Evolutionary conservation across 441 rosid genomes (phyloP).

Genomic region (Gossypium trilobum): DNA sequence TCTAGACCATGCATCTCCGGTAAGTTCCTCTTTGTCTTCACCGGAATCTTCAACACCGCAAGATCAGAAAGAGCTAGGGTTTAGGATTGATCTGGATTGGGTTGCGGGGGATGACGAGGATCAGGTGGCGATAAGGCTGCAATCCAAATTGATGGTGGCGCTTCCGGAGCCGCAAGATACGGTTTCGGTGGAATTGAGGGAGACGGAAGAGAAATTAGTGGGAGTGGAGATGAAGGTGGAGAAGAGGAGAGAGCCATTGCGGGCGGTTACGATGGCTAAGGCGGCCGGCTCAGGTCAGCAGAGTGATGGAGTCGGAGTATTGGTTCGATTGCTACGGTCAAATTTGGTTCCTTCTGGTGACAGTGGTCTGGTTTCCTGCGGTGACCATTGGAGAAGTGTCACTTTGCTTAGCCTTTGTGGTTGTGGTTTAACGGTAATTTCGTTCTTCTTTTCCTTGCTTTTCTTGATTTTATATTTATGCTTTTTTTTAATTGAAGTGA

Average conservation of each 20-base stretch:
- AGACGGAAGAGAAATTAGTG: conserved; percentile 30
- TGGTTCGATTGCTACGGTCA: conserved; percentile 59
- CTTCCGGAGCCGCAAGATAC: conserved; percentile 74
- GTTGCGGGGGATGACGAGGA: conserved; percentile 84
- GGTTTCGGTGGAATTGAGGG: conserved; percentile 50
- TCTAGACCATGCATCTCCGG: conserved; percentile 36
- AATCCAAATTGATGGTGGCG: conserved; percentile 90
- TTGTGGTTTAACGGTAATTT: conserved; percentile 58
- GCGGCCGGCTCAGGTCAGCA: conserved; percentile 71
- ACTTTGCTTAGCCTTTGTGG: conserved; percentile 62
- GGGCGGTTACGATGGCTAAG: conserved; percentile 60
- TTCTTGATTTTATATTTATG: neutral
- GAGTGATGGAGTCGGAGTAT: conserved; percentile 66
- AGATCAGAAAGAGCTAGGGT: conserved; percentile 62
- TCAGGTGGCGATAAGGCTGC: conserved; percentile 67
- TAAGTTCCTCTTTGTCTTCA: conserved; percentile 29
- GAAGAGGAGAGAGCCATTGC: conserved; percentile 69
- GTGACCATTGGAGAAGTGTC: conserved; percentile 76
- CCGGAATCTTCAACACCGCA: conserved; percentile 32
- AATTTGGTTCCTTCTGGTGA: conserved; percentile 38
- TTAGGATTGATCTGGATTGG: conserved; percentile 81
- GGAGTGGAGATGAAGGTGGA: conserved; percentile 61
- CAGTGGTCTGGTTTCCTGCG: conserved; percentile 28
- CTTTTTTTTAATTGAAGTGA: neutral
- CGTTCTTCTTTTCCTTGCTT: neutral